Conservation (phyloP, 2,329 filamentous ascomycete species). For the Chaetomiaceae sp. region DNA sequence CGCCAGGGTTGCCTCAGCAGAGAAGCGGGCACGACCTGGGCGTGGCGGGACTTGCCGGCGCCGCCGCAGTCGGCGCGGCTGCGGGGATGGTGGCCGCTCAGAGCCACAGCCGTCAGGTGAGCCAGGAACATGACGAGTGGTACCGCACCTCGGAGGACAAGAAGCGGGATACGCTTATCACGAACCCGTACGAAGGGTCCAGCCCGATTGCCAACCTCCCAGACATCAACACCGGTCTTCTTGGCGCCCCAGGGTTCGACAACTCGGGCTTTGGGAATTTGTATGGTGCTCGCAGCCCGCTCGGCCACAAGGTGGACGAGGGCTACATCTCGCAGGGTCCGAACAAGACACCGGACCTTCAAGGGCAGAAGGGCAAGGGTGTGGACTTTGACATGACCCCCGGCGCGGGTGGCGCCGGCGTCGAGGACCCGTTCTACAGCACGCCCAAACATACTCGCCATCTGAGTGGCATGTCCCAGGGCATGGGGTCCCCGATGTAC, state of each 20-base stretch:
- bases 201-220: constrained; percentile 56
- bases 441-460: constrained; percentile 58
- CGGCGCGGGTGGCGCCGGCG: constrained; percentile 39
- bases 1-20: constrained; percentile 28
- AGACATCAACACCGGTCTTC: constrained; percentile 46
- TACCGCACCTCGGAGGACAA: constrained; percentile 56
- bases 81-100: constrained; percentile 43
- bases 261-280: constrained; percentile 28
- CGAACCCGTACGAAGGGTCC: constrained; percentile 62
- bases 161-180: constrained; percentile 62
- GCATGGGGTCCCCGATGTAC: constrained; percentile 83
- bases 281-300: constrained; percentile 52
- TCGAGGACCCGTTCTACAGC: constrained; percentile 64
- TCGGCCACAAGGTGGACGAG: constrained; percentile 67
- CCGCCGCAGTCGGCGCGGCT: constrained; percentile 49
- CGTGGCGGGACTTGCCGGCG: constrained; percentile 37
- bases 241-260: constrained; percentile 31
- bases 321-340: constrained; percentile 80
- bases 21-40: constrained; percentile 37
- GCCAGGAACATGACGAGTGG: constrained; percentile 60
- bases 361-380: constrained; percentile 53
- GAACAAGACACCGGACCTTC: constrained; percentile 49
- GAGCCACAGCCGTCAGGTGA: constrained; percentile 50
- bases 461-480: constrained; percentile 85
- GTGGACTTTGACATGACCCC: constrained; percentile 47